A percentile compares a stretch with the other conserved stretches of the same genome.
Conservation (phyloP, 805 yeast genomes). For the Starmerella powellii region DNA sequence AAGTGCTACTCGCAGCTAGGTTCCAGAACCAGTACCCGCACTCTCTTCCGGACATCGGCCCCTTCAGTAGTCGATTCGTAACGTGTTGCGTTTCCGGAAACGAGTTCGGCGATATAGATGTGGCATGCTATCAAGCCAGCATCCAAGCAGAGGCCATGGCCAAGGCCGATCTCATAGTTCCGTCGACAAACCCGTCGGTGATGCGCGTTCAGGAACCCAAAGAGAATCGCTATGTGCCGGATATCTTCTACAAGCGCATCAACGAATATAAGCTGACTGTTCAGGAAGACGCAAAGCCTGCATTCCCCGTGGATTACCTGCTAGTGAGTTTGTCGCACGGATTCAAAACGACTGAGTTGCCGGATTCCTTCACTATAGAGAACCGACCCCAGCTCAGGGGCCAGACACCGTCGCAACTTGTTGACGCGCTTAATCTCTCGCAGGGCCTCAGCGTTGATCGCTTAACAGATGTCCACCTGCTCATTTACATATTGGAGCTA, state of each 20-base stretch:
- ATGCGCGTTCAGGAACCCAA: constrained; percentile 69
- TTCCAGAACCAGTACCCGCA: constrained; percentile 57
- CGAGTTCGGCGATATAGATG: constrained; percentile 72
- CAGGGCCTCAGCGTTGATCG: constrained; percentile 16
- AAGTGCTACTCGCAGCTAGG: constrained; percentile 68
- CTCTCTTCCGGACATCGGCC: constrained; percentile 29
- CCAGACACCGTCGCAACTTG: constrained; percentile 51
- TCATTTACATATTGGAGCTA: constrained; percentile 45
- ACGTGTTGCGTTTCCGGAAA: constrained; percentile 95
- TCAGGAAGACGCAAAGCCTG: constrained; percentile 79
- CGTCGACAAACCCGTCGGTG: constrained; percentile 83
- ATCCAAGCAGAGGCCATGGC: constrained; percentile 78
- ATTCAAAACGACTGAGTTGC: constrained; percentile 42
- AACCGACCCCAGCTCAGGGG: constrained; percentile 65
- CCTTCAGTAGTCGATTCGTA: constrained; percentile 77
- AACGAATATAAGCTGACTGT: constrained; percentile 85
- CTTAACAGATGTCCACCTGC: constrained; percentile 64
- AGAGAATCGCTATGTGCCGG: constrained; percentile 78
- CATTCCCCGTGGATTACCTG: constrained; percentile 84
- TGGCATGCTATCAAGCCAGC: constrained; percentile 80
- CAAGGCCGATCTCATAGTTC: constrained; percentile 70
- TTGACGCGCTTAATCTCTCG: constrained; percentile 36
- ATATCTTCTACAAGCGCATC: constrained; percentile 67
- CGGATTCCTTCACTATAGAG: constrained; percentile 52
- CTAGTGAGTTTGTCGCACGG: constrained; percentile 86